phyloP scores from a whole-genome alignment of 805 yeast species.

The Nakazawaea ernobii region DNA sequence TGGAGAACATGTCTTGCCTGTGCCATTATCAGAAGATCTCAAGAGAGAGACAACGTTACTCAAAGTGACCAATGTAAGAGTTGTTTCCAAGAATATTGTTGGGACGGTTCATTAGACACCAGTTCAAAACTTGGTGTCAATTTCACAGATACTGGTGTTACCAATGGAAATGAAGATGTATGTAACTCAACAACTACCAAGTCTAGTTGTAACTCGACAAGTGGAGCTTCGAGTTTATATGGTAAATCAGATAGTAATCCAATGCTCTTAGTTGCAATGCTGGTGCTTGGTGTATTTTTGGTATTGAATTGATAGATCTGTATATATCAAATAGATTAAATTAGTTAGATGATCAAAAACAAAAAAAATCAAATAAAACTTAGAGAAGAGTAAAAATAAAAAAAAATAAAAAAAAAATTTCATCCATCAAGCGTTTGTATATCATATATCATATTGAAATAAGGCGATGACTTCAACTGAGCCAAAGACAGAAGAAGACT shows the following conservation, averaged over 20 bases:
- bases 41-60: slow-evolving; percentile 56
- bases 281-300: not conserved
- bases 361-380: too few species aligned
- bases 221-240: slow-evolving; percentile 12
- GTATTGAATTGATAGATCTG: not conserved
- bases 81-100: slow-evolving; percentile 73
- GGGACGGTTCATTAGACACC: slow-evolving; percentile 45
- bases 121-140: slow-evolving; percentile 18
- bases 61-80: slow-evolving; percentile 65
- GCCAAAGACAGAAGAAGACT: slow-evolving; percentile 5
- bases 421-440: not conserved
- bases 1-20: slow-evolving; percentile 77
- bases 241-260: not conserved
- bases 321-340: too few species aligned
- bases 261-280: not conserved
- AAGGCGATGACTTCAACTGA: not conserved
- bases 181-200: slow-evolving; percentile 16
- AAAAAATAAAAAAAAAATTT: too few species aligned
- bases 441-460: not conserved
- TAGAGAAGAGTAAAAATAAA: not conserved
- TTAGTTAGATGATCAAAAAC: too few species aligned
- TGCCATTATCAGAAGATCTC: slow-evolving; percentile 74
- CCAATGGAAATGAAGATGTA: slow-evolving; percentile 22
- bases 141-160: slow-evolving; percentile 35
- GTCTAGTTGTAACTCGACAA: slow-evolving; percentile 16